phyloP scores from a whole-genome alignment of 78 protist genomes.

The Emiliania huxleyi region DNA sequence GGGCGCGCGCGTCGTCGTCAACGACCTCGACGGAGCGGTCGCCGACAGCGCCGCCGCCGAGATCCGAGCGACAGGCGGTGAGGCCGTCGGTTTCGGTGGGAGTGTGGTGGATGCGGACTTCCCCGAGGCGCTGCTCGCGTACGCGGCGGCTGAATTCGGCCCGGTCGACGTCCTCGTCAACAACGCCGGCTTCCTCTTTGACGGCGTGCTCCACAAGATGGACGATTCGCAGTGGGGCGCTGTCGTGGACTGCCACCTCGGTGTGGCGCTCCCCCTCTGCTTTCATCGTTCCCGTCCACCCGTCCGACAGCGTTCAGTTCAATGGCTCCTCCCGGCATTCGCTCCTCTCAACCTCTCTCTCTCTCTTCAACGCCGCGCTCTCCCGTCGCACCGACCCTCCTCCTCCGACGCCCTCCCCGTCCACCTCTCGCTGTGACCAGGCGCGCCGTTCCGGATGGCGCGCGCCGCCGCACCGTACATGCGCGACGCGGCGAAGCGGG shows the following conservation, averaged over 20 bases:
- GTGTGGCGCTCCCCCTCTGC: too few relatives aligned
- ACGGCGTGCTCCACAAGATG: conserved; percentile 30
- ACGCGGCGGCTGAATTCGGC: neutral
- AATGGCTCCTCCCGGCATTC: neutral
- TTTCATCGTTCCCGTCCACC: neutral
- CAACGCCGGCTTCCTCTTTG: conserved; percentile 36
- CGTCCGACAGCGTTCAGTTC: neutral
- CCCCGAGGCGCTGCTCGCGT: neutral
- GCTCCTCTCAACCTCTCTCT: too few relatives aligned
- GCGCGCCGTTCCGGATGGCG: conserved; percentile 43
- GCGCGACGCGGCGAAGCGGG: conserved; percentile 43
- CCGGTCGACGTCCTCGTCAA: neutral
- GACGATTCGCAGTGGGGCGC: neutral
- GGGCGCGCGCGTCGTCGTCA: neutral
- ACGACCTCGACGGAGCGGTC: neutral
- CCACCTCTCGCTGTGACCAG: too few relatives aligned
- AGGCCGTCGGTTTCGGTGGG: neutral
- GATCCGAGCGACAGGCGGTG: neutral
- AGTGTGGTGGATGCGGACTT: neutral
- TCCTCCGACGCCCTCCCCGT: too few relatives aligned
- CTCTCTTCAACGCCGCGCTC: too few relatives aligned
- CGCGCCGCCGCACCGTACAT: conserved; percentile 47
- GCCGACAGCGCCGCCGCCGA: neutral
- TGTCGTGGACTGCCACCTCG: neutral
- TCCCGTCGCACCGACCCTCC: too few relatives aligned